These are phyloP conservation scores for Colletotrichum tofieldiae DNA, from an alignment of 2,329 filamentous ascomycete genomes.

Conservation along the genomic window DNA sequence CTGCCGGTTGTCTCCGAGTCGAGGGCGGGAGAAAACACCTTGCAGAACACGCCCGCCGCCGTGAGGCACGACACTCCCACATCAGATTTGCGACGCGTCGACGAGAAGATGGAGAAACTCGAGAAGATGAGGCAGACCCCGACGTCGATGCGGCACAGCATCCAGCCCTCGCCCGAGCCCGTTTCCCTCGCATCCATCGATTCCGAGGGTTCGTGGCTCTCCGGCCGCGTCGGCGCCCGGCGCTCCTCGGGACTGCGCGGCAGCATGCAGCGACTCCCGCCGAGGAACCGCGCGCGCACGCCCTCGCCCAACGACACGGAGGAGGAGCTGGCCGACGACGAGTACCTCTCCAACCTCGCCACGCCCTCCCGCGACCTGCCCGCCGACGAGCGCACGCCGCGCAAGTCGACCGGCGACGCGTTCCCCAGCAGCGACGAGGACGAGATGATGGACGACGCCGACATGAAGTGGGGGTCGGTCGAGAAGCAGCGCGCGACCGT, in stretches of 20 bases:
- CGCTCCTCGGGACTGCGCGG: slow-evolving; percentile 63
- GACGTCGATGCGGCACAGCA: slow-evolving; percentile 58
- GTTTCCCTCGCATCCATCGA: slow-evolving; percentile 95
- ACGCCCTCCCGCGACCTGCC: slow-evolving; percentile 41
- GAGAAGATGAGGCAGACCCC: slow-evolving; percentile 60
- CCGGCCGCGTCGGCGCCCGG: slow-evolving; percentile 75
- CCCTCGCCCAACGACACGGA: slow-evolving; percentile 64
- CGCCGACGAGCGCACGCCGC: slow-evolving; percentile 45
- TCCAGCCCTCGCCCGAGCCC: slow-evolving; percentile 69
- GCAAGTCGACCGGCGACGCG: slow-evolving; percentile 66
- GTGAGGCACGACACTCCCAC: slow-evolving; percentile 64
- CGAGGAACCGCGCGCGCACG: slow-evolving; percentile 44
- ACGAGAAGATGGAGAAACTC: slow-evolving; percentile 50
- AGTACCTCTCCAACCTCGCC: slow-evolving; percentile 72
- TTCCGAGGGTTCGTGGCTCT: slow-evolving; percentile 96
- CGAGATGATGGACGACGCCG: slow-evolving; percentile 61
- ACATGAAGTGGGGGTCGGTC: slow-evolving; percentile 69
- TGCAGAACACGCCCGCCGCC: slow-evolving; percentile 44
- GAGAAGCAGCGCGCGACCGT: slow-evolving; percentile 56
- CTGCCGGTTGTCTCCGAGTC: slow-evolving; percentile 53
- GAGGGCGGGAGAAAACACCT: slow-evolving; percentile 43
- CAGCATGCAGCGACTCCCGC: slow-evolving; percentile 54
- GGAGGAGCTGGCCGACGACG: slow-evolving; percentile 81
- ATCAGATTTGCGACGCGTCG: slow-evolving; percentile 59
- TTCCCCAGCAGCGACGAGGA: slow-evolving; percentile 73